Base-by-base conservation (phyloP, 73 alveolate genomes). In the Paramecium pentaurelia region DNA sequence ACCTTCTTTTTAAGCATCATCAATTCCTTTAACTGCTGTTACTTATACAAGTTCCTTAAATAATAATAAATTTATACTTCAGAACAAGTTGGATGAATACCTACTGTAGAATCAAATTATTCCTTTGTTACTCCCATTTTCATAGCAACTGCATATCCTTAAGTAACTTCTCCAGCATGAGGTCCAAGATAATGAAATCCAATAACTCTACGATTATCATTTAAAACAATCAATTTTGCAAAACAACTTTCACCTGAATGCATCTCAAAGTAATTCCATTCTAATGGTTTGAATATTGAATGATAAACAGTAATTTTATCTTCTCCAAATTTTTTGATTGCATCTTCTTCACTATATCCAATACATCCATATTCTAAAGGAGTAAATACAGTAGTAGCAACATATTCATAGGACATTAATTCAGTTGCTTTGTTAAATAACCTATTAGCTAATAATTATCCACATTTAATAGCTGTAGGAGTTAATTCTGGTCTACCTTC, bases 71-170 rank as follows among this genome's bases (percentile, higher is more conserved):
- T 25, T n/a, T 20, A 27, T 92, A 97, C 99, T 95, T 98, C 99
- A 38, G 99, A 99, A 83, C 96, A 94, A 4, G 99, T 98, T 59
- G 99, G 99, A 94, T 98, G 99, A 88, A 98, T 98, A 68, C 99
- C 99, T 25, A 98, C 98, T 84, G 98, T 94, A 42, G 86, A 83
- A 91, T 98, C 99, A 51, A 97, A 93, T 64, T 86, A 87, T 12
- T 94, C 99, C 95, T 99, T 92, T 12, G 99, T 99, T 37, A 96
- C 98, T 10, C 99, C 99, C 77, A 97, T 90, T 93, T 97, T 97
- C 97, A 99, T 95, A 30, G 99, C 99, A 58, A 97, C 96, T n/a
- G 98, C 98, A 83, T 97, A 93, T 91, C 99, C 99, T 96, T 98
- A 99, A 6, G 99, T 97, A 49, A 99, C 98, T 88, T 99, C 99